Evolutionary conservation across 371 early-diverging fungal genomes (phyloP).

Genomic region (Lichtheimia hyalospora): DNA sequence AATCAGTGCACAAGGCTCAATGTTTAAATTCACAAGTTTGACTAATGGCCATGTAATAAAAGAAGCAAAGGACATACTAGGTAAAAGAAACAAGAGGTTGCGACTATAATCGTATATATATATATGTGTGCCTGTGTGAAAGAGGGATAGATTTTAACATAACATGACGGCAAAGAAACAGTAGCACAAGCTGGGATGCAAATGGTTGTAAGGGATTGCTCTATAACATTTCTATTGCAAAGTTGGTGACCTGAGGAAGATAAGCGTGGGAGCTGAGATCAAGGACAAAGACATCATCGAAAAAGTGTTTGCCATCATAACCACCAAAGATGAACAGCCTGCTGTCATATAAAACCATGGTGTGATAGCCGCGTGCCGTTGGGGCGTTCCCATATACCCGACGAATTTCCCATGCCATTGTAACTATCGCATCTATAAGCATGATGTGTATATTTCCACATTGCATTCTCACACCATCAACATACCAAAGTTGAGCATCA

Average conservation of each 20-base stretch:
- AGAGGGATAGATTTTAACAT: no score
- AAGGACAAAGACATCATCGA: constrained; percentile 76
- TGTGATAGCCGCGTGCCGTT: constrained; percentile 82
- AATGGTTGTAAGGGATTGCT: neutral
- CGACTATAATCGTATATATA: no score
- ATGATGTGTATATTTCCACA: neutral
- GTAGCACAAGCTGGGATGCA: neutral
- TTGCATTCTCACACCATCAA: neutral
- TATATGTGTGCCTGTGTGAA: no score
- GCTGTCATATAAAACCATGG: constrained; percentile 76
- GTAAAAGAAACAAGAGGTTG: no score
- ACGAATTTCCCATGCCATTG: constrained; percentile 81
- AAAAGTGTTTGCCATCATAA: constrained; percentile 78
- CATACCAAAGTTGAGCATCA: constrained; percentile 77
- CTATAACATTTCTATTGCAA: constrained; percentile 32
- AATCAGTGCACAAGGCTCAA: no score
- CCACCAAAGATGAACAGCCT: constrained; percentile 85
- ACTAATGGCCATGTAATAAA: no score
- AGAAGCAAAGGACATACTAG: no score
- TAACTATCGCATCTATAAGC: constrained; percentile 41
- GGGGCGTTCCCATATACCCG: constrained; percentile 72
- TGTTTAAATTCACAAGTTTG: no score
- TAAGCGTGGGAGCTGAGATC: constrained; percentile 80
- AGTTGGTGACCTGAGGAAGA: constrained; percentile 64
- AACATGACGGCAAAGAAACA: neutral